A percentile compares a stretch with the other conserved stretches of the same genome.
These are phyloP conservation scores for Psophocarpus tetragonolobus DNA, from an alignment of 306 rosid species.

Conservation along the genomic window DNA sequence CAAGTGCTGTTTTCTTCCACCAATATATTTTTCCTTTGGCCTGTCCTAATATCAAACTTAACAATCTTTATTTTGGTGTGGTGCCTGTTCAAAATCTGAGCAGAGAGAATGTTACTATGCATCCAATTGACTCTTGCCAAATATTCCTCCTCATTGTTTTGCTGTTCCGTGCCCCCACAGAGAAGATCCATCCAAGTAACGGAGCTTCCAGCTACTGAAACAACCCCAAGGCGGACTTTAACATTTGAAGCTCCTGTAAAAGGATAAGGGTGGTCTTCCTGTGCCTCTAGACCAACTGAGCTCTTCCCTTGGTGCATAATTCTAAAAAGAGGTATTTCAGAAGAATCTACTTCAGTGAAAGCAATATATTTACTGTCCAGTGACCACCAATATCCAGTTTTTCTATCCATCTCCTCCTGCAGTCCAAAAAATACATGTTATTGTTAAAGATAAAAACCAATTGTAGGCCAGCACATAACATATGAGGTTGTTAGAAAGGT, in stretches of 20 bases:
- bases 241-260: slow-evolving; percentile 94
- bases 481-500: neutral
- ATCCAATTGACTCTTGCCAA: slow-evolving; percentile 95
- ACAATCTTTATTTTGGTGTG: slow-evolving; percentile 73
- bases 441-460: neutral
- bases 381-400: slow-evolving; percentile 98
- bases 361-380: slow-evolving; percentile 85
- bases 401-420: slow-evolving; percentile 99
- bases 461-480: neutral
- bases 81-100: slow-evolving; percentile 86
- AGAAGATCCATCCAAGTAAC: slow-evolving; percentile 90
- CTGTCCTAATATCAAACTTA: slow-evolving; percentile 74
- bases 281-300: slow-evolving; percentile 81
- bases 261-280: slow-evolving; percentile 97
- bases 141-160: slow-evolving; percentile 73
- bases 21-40: slow-evolving; percentile 60
- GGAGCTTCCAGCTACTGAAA: slow-evolving; percentile 70
- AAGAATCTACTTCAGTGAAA: slow-evolving; percentile 89
- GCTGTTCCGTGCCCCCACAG: slow-evolving; percentile 61
- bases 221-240: slow-evolving; percentile 83
- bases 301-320: slow-evolving; percentile 95
- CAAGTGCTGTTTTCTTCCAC: slow-evolving; percentile 75
- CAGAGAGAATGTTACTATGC: slow-evolving; percentile 70
- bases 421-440: slow-evolving; percentile 33
- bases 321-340: slow-evolving; percentile 86